These are phyloP conservation scores for Esteya vermicola DNA, from an alignment of 2,329 filamentous ascomycete genomes.

Conservation along the genomic window DNA sequence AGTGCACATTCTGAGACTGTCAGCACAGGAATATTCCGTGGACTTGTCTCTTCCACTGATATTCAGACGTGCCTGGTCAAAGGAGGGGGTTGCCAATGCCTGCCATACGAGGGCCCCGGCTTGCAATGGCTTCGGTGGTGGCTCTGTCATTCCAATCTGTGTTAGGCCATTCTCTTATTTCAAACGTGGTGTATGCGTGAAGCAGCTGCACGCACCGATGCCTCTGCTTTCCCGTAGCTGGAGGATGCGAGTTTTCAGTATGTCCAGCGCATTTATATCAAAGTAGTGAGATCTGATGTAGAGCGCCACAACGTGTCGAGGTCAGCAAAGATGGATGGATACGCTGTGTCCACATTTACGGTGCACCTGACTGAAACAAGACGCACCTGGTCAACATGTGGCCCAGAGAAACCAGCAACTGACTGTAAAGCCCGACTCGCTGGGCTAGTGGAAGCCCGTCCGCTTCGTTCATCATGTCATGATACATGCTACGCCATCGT, in stretches of 20 bases:
- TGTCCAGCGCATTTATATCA: constrained; percentile 40
- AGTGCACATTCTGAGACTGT: constrained; percentile 23
- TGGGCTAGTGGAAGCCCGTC: constrained; percentile 34
- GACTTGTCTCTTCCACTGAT: background rate
- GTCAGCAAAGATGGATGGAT: too few species aligned
- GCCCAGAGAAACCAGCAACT: constrained; percentile 33
- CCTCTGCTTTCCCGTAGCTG: constrained; percentile 36
- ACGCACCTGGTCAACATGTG: constrained; percentile 36
- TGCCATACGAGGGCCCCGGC: constrained; percentile 20
- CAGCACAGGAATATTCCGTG: constrained; percentile 5
- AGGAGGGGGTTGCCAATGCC: too few species aligned
- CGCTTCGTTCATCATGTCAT: constrained; percentile 37
- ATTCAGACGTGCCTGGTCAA: too few species aligned
- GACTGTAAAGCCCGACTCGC: constrained; percentile 41
- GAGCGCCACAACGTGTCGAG: too few species aligned
- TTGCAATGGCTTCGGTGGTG: constrained; percentile 22
- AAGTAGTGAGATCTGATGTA: constrained; percentile 32
- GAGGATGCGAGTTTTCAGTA: constrained; percentile 31
- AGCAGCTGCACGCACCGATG: constrained; percentile 23
- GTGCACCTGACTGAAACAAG: too few species aligned
- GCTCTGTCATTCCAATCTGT: constrained; percentile 9
- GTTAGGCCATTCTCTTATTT: constrained; percentile 11
- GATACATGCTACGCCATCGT: constrained; percentile 45
- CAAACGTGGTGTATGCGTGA: too few species aligned
- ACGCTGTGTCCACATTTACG: too few species aligned